Base-by-base conservation (phyloP, 345 rosid genomes). In the Gossypium australe region DNA sequence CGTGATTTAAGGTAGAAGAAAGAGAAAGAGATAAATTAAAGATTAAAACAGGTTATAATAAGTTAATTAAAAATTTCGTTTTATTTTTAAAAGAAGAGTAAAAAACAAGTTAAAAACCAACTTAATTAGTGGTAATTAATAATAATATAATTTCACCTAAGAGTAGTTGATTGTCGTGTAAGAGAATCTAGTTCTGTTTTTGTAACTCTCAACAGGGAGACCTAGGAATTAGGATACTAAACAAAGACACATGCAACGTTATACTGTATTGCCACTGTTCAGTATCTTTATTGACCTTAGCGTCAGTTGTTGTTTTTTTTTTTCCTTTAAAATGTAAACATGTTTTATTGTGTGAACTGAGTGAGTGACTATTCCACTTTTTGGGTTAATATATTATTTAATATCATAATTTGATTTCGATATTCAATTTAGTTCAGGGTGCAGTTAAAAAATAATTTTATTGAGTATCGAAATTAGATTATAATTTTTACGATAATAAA, bases 1-100 rank as follows among this genome's bases (percentile, higher is more conserved):
- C 84, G 84, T 80, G 81, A 75, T 73, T 80, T 80, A 61, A 79
- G 82, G 77, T 71, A 8, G 11, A 53, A 25, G 64, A 59, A 38
- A 59, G n/a, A 61, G 41, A 67, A 27, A 7, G 3, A 9, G 11
- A 24, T 10, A 12, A 49, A 24, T 34, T 29, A 5, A 14, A 25
- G 4, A 29, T 10, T 25, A 56, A 18, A 24, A 16, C 51, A 10
- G 47, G 18, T 10, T 41, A 22, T 14, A 11, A 11, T 34, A 34
- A 34, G 0, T 34, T 34, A 34, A 34, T 34, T 34, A 34, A 34
- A 34, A 34, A 1, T 5, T 34, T 34, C 41, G 7, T 34, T 34
- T 34, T 5, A 34, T 34, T 34, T 34, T 34, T 5, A 34, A 34
- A 34, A 34, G 7, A 0, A 34, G 41, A 5, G 41, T 34, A 34